These are phyloP conservation scores for Syzygium malaccense DNA, from an alignment of 441 rosid genomes.

Conservation along the genomic window DNA sequence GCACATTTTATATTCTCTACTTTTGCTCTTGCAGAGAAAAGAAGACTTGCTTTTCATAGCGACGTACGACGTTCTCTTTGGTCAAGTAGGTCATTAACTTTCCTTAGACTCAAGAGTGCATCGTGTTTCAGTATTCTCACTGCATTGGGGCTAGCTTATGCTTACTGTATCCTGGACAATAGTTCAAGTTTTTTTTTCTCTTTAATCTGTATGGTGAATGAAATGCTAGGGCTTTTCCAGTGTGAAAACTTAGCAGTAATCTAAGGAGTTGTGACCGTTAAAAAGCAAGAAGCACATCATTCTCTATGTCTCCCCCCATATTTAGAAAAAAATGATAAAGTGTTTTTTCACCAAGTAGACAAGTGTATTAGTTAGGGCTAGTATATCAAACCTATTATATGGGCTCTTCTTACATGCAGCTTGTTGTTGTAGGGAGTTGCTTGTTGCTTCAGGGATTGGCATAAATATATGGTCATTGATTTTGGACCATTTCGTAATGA, in stretches of 20 bases:
- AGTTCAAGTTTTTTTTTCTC: background rate
- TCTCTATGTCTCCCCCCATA: background rate
- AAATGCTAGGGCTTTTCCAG: background rate
- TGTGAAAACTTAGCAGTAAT: background rate
- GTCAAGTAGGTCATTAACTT: conserved; percentile 40
- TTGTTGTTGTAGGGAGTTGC: background rate
- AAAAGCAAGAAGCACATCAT: background rate
- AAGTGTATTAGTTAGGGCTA: background rate
- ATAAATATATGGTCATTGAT: background rate
- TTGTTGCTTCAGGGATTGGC: background rate
- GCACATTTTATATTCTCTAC: background rate
- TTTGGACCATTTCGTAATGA: background rate
- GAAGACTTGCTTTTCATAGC: conserved; percentile 59
- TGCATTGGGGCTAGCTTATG: background rate
- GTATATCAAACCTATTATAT: background rate
- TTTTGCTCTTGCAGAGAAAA: conserved; percentile 45
- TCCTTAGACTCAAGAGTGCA: background rate
- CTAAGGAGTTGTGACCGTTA: background rate
- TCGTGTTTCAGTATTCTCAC: background rate
- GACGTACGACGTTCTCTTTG: conserved; percentile 70
- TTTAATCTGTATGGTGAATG: background rate
- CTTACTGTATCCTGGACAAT: background rate
- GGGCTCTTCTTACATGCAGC: background rate
- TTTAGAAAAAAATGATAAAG: background rate
- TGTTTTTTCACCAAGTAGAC: background rate